Evolutionary conservation across 176 grass and related monocot species (phyloP), one percentile per base, ranked within the genome.

Genomic region (Urochloa ruziziensis): DNA sequence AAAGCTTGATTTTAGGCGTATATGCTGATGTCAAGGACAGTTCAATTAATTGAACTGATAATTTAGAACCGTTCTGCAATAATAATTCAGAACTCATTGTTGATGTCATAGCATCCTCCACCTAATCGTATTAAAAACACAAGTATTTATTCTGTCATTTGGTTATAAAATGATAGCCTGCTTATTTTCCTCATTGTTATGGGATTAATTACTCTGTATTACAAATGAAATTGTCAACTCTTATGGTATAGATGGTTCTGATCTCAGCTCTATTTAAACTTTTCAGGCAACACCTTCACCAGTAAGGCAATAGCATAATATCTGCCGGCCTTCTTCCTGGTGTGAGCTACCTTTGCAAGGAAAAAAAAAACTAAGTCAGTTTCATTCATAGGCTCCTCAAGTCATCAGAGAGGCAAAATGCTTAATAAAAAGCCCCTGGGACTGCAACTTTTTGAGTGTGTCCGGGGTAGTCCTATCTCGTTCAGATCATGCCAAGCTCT

Each of bases 401-500:
- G 58, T 76, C 64, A 86, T 44, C 33, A 66, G 42, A 83, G n/a
- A 74, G 84, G 60, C 46, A 87, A 84, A 77, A 80, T 74, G 21
- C 19, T 8, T 52, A 82, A 17, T 56, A 73, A n/a, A 34, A 93
- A 93, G 65, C 91, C 94, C 52, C 27, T 89, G 42, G 91, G 94
- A 42, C 84, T 93, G 71, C 75, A 82, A 32, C 73, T 93, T n/a
- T 62, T 91, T 19, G 90, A 92, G 82, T 78, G 69, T 83, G 71
- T 85, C 77, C 79, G 54, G 65, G 91, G 88, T 11, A 75, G 75
- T 44, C 75, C 82, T 43, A 65, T 96, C 37, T 89, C 94, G 70
- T 96, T 91, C 88, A 91, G 82, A 90, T 88, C 88, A 70, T 91
- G 82, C 28, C 91, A 92, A 79, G 83, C 76, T 48, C 84, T 93